Conservation (phyloP, 2,329 filamentous ascomycete species). For the Ascochyta fabae region DNA sequence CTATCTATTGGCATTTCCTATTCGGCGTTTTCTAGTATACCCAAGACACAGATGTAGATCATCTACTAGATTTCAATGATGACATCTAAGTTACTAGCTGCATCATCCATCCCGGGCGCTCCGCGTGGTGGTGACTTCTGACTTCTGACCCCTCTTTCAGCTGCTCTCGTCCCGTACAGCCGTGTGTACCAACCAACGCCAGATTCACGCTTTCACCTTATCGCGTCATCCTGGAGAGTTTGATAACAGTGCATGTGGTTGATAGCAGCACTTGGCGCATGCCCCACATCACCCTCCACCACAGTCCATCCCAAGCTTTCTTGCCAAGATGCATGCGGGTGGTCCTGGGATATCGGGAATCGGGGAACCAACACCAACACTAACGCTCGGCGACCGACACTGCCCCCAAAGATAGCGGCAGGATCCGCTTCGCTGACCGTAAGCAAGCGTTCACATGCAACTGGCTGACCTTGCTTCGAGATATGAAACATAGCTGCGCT, state of each 20-base stretch:
- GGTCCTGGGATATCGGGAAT: constrained; percentile 8
- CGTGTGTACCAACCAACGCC: neutral
- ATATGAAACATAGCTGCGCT: constrained; percentile 10
- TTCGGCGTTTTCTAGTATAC: constrained; percentile 11
- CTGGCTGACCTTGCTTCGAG: neutral
- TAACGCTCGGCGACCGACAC: constrained; percentile 12
- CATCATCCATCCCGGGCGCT: constrained; percentile 3
- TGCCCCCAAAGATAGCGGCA: constrained; percentile 9
- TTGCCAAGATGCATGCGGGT: constrained; percentile 15
- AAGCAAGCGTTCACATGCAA: constrained; percentile 1
- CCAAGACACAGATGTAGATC: constrained; percentile 5
- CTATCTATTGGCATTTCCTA: constrained; percentile 25
- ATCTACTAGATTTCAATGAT: constrained; percentile 14
- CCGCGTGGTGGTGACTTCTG: constrained; percentile 4
- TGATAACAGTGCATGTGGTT: constrained; percentile 21
- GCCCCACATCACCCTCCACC: constrained; percentile 13
- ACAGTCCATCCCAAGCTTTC: constrained; percentile 14
- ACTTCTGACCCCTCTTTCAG: constrained; percentile 9
- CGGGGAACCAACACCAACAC: constrained; percentile 11
- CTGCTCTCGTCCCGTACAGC: constrained; percentile 11
- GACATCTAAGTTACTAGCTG: constrained; percentile 11
- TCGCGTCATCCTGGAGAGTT: constrained; percentile 13
- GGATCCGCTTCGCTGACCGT: neutral
- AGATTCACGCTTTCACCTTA: constrained; percentile 6
- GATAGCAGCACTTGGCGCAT: constrained; percentile 9